phyloP scores from a whole-genome alignment of 305 asterid genomes.

The Fraxinus angustifolia region DNA sequence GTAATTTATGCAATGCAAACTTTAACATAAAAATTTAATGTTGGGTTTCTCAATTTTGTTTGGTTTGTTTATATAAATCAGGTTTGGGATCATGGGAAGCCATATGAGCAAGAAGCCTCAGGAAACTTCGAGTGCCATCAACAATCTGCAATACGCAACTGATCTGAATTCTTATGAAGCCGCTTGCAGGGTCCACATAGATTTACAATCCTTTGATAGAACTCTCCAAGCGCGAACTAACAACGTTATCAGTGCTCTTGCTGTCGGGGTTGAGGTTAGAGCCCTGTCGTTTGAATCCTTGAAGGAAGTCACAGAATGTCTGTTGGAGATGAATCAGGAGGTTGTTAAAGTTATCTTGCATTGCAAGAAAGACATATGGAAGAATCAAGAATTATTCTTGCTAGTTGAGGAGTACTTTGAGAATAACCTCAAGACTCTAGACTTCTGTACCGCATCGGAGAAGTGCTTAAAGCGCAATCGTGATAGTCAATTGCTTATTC shows the following conservation, averaged over 20 bases:
- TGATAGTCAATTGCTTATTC: slow-evolving; percentile 28
- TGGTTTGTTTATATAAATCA: neutral
- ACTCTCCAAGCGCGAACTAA: slow-evolving; percentile 38
- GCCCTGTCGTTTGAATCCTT: slow-evolving; percentile 42
- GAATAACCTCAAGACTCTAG: slow-evolving; percentile 42
- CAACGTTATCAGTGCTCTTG: slow-evolving; percentile 37
- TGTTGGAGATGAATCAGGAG: slow-evolving; percentile 46
- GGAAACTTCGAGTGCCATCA: slow-evolving; percentile 22
- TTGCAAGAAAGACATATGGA: slow-evolving; percentile 39
- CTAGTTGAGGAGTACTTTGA: slow-evolving; percentile 42
- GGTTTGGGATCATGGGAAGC: slow-evolving; percentile 32
- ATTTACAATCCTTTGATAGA: slow-evolving; percentile 37
- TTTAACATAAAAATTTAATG: slow-evolving; percentile 1
- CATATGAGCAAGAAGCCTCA: slow-evolving; percentile 37
- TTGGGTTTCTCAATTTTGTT: slow-evolving; percentile 8
- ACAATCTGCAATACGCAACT: slow-evolving; percentile 22
- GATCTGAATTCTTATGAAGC: slow-evolving; percentile 42
- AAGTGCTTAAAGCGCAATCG: slow-evolving; percentile 34
- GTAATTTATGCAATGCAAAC: neutral
- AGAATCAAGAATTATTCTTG: slow-evolving; percentile 27
- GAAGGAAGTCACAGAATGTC: slow-evolving; percentile 34
- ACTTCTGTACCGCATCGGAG: slow-evolving; percentile 33
- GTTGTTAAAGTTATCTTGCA: slow-evolving; percentile 40
- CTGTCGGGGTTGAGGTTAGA: slow-evolving; percentile 36
- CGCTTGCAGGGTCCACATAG: slow-evolving; percentile 35